Conservation (phyloP, 2,329 filamentous ascomycete genomes). For the Helotiales sp. region DNA sequence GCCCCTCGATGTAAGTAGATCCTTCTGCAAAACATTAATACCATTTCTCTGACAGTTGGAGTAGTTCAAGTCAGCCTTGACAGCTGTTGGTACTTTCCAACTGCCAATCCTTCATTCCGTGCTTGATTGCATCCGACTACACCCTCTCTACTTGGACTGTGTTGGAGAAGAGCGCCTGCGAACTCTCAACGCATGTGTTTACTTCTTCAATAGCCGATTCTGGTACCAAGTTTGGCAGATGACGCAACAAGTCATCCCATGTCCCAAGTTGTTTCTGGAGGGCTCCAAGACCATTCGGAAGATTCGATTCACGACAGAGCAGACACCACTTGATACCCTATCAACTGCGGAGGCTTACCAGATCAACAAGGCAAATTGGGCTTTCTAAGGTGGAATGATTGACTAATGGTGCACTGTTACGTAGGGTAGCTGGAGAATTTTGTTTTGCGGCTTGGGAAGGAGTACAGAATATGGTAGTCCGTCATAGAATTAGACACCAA, state of each 20-base stretch:
- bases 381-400: background rate
- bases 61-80: background rate
- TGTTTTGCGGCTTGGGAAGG: no score
- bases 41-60: background rate
- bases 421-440: no score
- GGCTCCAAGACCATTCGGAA: background rate
- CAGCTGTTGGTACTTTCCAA: background rate
- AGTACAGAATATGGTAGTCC: no score
- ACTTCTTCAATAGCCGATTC: background rate
- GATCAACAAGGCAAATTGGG: background rate
- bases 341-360: background rate
- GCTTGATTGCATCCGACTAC: background rate
- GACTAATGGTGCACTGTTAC: background rate
- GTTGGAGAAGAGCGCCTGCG: background rate
- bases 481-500: background rate
- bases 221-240: background rate
- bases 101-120: background rate
- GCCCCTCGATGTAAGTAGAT: background rate
- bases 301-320: background rate
- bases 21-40: background rate
- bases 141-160: background rate
- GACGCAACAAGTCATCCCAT: background rate
- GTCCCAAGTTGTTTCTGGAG: background rate
- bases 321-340: background rate
- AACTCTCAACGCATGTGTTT: background rate